These are phyloP conservation scores for Gloeophyllum trabeum DNA, from an alignment of 768 basidiomycete species.

Conservation along the genomic window DNA sequence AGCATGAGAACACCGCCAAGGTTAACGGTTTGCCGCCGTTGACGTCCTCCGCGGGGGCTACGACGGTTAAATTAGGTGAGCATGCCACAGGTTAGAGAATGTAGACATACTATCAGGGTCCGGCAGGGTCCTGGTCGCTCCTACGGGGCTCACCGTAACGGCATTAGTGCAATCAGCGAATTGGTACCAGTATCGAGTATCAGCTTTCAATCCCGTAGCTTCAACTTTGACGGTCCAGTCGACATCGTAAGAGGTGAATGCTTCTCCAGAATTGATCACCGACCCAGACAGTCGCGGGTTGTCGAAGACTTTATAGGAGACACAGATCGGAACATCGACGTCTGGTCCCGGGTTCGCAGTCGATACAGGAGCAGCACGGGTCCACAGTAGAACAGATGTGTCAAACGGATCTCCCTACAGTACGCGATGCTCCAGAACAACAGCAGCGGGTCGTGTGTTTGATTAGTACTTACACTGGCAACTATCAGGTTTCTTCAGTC, in stretches of 20 bases:
- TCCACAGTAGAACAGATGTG: constrained; percentile 46
- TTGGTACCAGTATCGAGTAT: constrained; percentile 43
- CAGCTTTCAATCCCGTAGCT: constrained; percentile 34
- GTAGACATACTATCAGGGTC: constrained; percentile 28
- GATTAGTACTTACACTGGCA: constrained; percentile 29
- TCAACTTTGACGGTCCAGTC: constrained; percentile 54
- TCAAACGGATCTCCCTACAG: constrained; percentile 44
- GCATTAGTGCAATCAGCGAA: constrained; percentile 44
- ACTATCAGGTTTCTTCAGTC: constrained; percentile 22
- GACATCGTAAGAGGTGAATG: constrained; percentile 44
- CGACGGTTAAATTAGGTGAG: too few relatives aligned
- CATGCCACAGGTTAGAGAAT: too few relatives aligned
- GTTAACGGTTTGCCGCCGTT: constrained; percentile 42
- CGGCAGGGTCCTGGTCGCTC: constrained; percentile 39
- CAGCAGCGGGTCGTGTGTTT: constrained; percentile 5
- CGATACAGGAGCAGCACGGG: constrained; percentile 30
- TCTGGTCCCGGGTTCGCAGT: constrained; percentile 25
- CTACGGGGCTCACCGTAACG: constrained; percentile 30
- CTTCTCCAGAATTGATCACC: constrained; percentile 33
- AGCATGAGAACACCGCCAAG: constrained; percentile 51
- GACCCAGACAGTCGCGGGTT: constrained; percentile 22
- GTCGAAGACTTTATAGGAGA: constrained; percentile 32
- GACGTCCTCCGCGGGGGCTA: constrained; percentile 33
- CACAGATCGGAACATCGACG: constrained; percentile 39
- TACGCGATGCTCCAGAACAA: background rate